Evolutionary conservation across 2,329 filamentous ascomycete species (phyloP), one percentile per base, ranked within the genome.

Genomic region (Cladosporium oxysporum): DNA sequence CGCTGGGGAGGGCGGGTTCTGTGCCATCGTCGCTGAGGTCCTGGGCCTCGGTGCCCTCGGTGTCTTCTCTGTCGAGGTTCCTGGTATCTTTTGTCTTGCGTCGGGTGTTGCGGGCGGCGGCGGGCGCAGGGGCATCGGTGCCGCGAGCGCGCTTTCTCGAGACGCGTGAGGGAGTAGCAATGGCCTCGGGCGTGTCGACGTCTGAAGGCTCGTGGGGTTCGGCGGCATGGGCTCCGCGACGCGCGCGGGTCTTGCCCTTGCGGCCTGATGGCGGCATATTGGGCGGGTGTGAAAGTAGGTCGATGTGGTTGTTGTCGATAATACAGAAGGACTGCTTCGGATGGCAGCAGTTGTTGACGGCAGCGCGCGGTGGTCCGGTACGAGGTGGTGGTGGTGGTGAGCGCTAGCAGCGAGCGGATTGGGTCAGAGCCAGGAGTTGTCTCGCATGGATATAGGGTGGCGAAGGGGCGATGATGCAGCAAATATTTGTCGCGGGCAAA

Each of bases 151-250:
- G 72, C 73, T 82, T 79, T 74, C 81, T 79, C 64, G 80, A 80
- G 68, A 81, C 82, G 64, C 81, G 77, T 59, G 81, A 79, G 58
- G 82, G 82, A 28, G 82, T 83, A 69, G 79, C 76, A 71, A 82
- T 80, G 31, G 80, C 77, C 68, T 83, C 81, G 66, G 80, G 80
- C 23, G 80, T 82, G 47, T 78, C 76, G 33, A 70, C 71, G 69
- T 83, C 81, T 31, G 77, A 78, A 23, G 72, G 71, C 63, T 77
- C 70, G 41, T 71, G 70, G 58, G 72, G 72, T 26, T 70, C 69
- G 44, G 68, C 67, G 23, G 73, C 71, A 59, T 72, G 70, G 33
- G 71, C 73, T 21, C 57, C 58, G 65, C 70, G 71, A 52, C 73
- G 72, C 64, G 69, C 72, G n/a, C 74, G 72, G 37, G 72, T 73